These are phyloP conservation scores for Erodium texanum DNA, from an alignment of 441 rosid genomes.

Conservation along the genomic window DNA sequence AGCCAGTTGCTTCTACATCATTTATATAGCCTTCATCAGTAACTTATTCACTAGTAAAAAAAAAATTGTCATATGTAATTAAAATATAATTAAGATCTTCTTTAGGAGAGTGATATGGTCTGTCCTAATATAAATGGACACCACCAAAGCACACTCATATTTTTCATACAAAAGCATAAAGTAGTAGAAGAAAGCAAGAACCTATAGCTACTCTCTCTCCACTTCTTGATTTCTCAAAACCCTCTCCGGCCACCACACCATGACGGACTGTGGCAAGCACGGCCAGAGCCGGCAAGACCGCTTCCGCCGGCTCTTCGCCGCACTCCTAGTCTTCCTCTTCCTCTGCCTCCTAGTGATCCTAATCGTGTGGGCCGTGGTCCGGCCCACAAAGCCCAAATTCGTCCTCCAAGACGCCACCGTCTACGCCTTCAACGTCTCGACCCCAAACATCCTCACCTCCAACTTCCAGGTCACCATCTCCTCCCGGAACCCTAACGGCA, in stretches of 20 bases:
- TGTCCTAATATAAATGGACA: too few relatives aligned
- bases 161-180: too few relatives aligned
- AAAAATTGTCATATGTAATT: too few relatives aligned
- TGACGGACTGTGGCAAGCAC: conserved; percentile 44
- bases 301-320: conserved; percentile 26
- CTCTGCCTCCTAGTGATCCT: conserved; percentile 44
- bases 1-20: too few relatives aligned
- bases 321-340: conserved; percentile 40
- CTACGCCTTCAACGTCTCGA: conserved; percentile 59
- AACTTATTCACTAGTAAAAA: too few relatives aligned
- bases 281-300: conserved; percentile 26
- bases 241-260: background rate
- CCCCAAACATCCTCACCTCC: conserved; percentile 63
- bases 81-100: too few relatives aligned
- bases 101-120: too few relatives aligned
- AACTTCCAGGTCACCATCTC: conserved; percentile 67
- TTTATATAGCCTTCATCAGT: too few relatives aligned
- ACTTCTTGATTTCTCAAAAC: conserved; percentile 28
- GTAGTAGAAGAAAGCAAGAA: too few relatives aligned
- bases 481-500: conserved; percentile 63
- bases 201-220: background rate
- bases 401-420: conserved; percentile 88
- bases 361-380: conserved; percentile 64
- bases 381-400: conserved; percentile 66
- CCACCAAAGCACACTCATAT: too few relatives aligned